phyloP scores from a whole-genome alignment of 2,329 filamentous ascomycete genomes.

The Cladosporium halotolerans region DNA sequence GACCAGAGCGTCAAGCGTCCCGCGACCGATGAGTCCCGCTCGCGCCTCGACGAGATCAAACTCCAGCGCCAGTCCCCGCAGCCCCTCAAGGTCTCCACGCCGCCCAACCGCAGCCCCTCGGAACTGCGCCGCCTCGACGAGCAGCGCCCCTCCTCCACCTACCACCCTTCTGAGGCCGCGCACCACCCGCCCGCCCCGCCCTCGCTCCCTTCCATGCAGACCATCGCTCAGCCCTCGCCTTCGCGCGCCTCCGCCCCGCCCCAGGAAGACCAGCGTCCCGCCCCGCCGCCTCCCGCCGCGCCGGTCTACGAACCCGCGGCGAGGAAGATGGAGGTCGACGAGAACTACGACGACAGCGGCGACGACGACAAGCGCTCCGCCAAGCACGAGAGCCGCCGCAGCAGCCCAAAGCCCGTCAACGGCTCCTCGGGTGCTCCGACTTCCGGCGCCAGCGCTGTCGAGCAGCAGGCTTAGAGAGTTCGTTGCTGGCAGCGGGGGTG shows the following conservation, averaged over 20 bases:
- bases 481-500: no score
- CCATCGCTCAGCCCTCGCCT: conserved; percentile 44
- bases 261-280: conserved; percentile 37
- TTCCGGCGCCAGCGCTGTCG: not conserved
- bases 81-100: conserved; percentile 46
- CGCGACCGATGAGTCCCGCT: conserved; percentile 79
- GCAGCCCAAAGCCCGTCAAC: conserved; percentile 33
- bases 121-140: conserved; percentile 56
- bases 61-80: conserved; percentile 56
- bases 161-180: conserved; percentile 87
- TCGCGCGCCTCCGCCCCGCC: conserved; percentile 46
- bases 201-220: conserved; percentile 46
- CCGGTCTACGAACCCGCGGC: conserved; percentile 71
- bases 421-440: conserved; percentile 11
- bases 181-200: conserved; percentile 57
- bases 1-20: conserved; percentile 70
- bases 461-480: conserved; percentile 3
- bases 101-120: conserved; percentile 74
- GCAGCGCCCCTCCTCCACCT: conserved; percentile 60
- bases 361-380: conserved; percentile 64
- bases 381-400: conserved; percentile 41
- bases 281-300: conserved; percentile 25
- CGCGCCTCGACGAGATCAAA: conserved; percentile 76
- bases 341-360: conserved; percentile 92
- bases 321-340: conserved; percentile 93